Evolutionary conservation across 306 rosid genomes (phyloP), one percentile per base, ranked within the genome.

Genomic region (Luffa aegyptiaca): DNA sequence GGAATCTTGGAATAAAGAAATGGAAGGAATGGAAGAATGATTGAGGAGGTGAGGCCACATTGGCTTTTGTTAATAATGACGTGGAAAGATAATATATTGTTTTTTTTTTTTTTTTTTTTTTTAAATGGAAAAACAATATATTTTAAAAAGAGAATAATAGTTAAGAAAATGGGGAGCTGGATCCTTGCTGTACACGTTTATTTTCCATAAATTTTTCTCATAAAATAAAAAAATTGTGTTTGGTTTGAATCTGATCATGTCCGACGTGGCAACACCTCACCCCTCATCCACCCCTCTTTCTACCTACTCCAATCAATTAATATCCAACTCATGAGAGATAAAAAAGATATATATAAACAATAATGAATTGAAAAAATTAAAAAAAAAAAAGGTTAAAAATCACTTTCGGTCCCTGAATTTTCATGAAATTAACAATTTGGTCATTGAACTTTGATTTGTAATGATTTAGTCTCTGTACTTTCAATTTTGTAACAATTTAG

Each of bases 151-250:
- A 37, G 76, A 68, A 42, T 41, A 69, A 10, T n/a, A 20, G 1
- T 46, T 21, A 46, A 69, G 8, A 18, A 69, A 41, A 26, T 68
- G 5, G 37, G 42, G 20, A 1, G 77, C 59, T 72, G 77, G 77
- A 46, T 48, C 77, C 77, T 48, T 72, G 58, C 77, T 72, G 59
- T 72, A 72, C 77, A 72, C 77, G 59, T 72, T 72, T 8, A 17
- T 65, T 17, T 20, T 26, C 6, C 37, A 0, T 10, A 8, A 8
- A 13, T 61, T 59, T 10, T 31, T 20, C 11, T 21, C 65, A 26
- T 18, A 26, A 61, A 61, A 26, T 26, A 61, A 21, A 9, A 9
- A 11, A 16, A 1, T 4, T 12, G 31, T 26, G 31, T 12, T 63
- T 33, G n/a, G 44, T 63, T 59, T 26, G 20, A 5, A 63, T 72